phyloP scores from a whole-genome alignment of 2,329 filamentous ascomycete species.

The Exophiala phaeomuriformis region DNA sequence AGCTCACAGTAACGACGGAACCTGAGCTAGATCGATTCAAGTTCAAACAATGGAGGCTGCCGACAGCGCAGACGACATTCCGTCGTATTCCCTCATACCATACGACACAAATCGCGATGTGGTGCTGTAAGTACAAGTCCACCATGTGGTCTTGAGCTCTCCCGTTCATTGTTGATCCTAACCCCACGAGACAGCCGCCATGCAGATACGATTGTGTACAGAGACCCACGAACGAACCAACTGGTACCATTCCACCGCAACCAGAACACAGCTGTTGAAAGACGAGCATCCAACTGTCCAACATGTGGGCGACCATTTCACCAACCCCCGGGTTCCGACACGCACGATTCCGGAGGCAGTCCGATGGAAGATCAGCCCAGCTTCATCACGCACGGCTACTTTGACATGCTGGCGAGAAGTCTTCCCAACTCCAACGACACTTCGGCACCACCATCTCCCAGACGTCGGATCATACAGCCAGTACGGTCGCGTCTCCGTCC shows the following conservation, averaged over 20 bases:
- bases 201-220: slow-evolving; percentile 84
- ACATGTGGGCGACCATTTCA: slow-evolving; percentile 71
- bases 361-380: slow-evolving; percentile 43
- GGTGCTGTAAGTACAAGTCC: slow-evolving; percentile 39
- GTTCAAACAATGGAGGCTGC: slow-evolving; percentile 17
- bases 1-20: too few species aligned
- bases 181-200: slow-evolving; percentile 59
- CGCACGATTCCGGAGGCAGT: slow-evolving; percentile 34
- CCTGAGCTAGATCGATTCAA: too few species aligned
- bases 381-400: slow-evolving; percentile 88
- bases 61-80: slow-evolving; percentile 9
- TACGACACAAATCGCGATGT: slow-evolving; percentile 38
- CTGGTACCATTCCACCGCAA: slow-evolving; percentile 56
- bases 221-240: slow-evolving; percentile 75
- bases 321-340: slow-evolving; percentile 35
- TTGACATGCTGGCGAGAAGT: slow-evolving; percentile 74
- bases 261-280: slow-evolving; percentile 43
- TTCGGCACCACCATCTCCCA: slow-evolving; percentile 44
- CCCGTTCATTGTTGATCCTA: not conserved
- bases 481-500: slow-evolving; percentile 35
- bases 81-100: slow-evolving; percentile 24
- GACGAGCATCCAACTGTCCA: slow-evolving; percentile 61
- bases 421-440: slow-evolving; percentile 45
- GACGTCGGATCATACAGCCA: slow-evolving; percentile 42
- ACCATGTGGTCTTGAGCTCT: not conserved